Conservation (phyloP, 768 basidiomycete genomes). For the Calocybe gangraenosa region DNA sequence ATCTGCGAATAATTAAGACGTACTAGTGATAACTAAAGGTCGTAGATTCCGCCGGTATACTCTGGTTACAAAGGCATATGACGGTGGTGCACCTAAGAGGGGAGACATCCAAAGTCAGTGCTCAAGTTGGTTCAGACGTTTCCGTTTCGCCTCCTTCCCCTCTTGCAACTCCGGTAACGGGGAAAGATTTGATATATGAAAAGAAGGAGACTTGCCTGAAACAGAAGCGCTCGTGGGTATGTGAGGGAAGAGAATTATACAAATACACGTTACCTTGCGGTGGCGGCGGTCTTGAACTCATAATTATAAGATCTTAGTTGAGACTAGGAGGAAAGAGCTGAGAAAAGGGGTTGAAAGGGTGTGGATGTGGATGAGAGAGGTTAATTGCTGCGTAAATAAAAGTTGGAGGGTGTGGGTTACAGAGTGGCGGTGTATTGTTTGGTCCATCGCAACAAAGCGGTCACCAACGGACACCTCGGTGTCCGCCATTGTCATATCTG, state of each 20-base stretch:
- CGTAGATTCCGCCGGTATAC: conserved; percentile 56
- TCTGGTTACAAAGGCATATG: conserved; percentile 56
- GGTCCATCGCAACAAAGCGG: conserved; percentile 5
- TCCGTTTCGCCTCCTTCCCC: no score
- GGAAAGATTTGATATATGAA: no score
- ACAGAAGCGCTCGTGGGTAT: conserved; percentile 4
- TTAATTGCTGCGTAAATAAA: conserved; percentile 10
- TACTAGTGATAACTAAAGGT: conserved; percentile 51
- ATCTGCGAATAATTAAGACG: conserved; percentile 1
- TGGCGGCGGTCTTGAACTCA: conserved; percentile 36
- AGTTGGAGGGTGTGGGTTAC: no score
- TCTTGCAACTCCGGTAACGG: no score
- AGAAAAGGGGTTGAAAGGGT: conserved; percentile 3
- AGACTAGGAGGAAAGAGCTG: no score
- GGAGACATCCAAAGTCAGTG: no score
- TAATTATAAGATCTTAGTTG: no score
- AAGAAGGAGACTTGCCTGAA: conserved; percentile 23
- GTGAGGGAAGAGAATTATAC: neutral
- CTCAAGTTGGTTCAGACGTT: no score
- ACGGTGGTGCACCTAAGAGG: conserved; percentile 46
- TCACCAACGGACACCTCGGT: conserved; percentile 1
- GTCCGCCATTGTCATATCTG: neutral
- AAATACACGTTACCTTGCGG: conserved; percentile 27
- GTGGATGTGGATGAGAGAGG: conserved; percentile 8
- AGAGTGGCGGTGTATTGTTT: conserved; percentile 16